Percentiles rank a stretch among this genome's conserved stretches.
Conservation (phyloP, 2,329 filamentous ascomycete species). For the Pseudocercospora pini-densiflorae region DNA sequence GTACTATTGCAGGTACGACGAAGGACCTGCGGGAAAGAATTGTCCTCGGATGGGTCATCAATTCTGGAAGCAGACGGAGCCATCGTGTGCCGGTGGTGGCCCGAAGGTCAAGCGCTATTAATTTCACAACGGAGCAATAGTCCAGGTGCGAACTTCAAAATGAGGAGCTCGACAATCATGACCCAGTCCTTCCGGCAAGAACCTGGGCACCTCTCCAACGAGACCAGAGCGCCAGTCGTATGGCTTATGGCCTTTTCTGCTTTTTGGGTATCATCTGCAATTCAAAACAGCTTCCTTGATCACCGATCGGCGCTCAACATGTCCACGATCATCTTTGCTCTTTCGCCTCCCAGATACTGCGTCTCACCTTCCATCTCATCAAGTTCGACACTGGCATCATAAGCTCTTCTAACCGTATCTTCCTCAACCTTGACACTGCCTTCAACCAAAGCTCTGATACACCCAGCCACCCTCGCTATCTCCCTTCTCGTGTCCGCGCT, state of each 20-base stretch:
- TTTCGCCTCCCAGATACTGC: conserved; percentile 44
- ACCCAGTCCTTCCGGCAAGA: neutral
- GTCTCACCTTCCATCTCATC: conserved; percentile 65
- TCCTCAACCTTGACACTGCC: conserved; percentile 86
- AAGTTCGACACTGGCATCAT: conserved; percentile 79
- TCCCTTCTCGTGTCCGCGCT: conserved; percentile 77
- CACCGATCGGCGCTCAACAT: conserved; percentile 34
- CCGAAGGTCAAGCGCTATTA: neutral
- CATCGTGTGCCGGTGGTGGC: neutral
- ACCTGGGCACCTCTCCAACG: neutral
- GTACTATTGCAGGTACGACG: neutral
- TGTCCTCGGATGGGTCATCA: neutral
- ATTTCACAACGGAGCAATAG: neutral
- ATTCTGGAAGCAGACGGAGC: neutral
- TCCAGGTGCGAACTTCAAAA: neutral
- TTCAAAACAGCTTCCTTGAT: neutral
- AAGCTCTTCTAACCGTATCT: conserved; percentile 81
- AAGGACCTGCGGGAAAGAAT: neutral
- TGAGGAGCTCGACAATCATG: neutral
- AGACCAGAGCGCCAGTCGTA: neutral
- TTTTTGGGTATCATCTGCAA: neutral
- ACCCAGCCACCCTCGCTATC: conserved; percentile 81
- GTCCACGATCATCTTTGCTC: conserved; percentile 43
- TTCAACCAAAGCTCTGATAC: conserved; percentile 82
- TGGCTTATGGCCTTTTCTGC: neutral